Percentiles rank a stretch among this genome's conserved stretches.
These are phyloP conservation scores for Annulohypoxylon nitens DNA, from an alignment of 495 filamentous ascomycete genomes.

Conservation along the genomic window DNA sequence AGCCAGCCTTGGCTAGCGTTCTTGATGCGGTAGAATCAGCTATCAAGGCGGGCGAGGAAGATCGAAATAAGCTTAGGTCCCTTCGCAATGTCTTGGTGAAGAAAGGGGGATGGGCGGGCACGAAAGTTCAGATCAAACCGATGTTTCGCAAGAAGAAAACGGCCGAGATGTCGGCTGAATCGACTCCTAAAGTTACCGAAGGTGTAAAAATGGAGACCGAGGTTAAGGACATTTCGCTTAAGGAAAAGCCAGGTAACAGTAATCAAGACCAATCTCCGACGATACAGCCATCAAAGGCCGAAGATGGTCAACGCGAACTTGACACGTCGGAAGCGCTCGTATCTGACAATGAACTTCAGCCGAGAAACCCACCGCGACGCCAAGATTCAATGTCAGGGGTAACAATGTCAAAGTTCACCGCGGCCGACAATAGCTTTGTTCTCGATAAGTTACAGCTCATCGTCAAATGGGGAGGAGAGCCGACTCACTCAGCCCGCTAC, in stretches of 20 bases:
- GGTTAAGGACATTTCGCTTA: slow-evolving; percentile 73
- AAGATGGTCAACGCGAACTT: slow-evolving; percentile 32
- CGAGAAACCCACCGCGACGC: slow-evolving; percentile 65
- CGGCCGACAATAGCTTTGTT: slow-evolving; percentile 86
- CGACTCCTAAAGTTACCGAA: slow-evolving; percentile 43
- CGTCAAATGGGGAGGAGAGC: slow-evolving; percentile 99
- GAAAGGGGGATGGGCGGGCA: slow-evolving; percentile 93
- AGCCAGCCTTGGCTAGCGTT: slow-evolving; percentile 90
- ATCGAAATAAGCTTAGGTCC: slow-evolving; percentile 84
- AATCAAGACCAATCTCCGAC: slow-evolving; percentile 22
- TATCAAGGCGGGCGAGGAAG: slow-evolving; percentile 81
- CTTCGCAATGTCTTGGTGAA: slow-evolving; percentile 87
- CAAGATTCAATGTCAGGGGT: slow-evolving; percentile 87
- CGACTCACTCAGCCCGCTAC: slow-evolving; percentile 96
- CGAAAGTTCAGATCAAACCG: slow-evolving; percentile 98
- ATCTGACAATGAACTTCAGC: slow-evolving; percentile 38
- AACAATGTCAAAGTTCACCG: slow-evolving; percentile 89
- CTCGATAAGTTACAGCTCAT: slow-evolving; percentile 97
- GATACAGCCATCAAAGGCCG: slow-evolving; percentile 24
- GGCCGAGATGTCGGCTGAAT: slow-evolving; percentile 55
- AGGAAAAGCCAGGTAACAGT: slow-evolving; percentile 67
- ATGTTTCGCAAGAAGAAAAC: slow-evolving; percentile 90
- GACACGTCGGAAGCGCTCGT: slow-evolving; percentile 36
- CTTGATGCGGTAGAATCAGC: slow-evolving; percentile 85
- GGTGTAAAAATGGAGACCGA: slow-evolving; percentile 44